Conservation (phyloP, 2,329 filamentous ascomycete genomes). For the Fusarium sp. region DNA sequence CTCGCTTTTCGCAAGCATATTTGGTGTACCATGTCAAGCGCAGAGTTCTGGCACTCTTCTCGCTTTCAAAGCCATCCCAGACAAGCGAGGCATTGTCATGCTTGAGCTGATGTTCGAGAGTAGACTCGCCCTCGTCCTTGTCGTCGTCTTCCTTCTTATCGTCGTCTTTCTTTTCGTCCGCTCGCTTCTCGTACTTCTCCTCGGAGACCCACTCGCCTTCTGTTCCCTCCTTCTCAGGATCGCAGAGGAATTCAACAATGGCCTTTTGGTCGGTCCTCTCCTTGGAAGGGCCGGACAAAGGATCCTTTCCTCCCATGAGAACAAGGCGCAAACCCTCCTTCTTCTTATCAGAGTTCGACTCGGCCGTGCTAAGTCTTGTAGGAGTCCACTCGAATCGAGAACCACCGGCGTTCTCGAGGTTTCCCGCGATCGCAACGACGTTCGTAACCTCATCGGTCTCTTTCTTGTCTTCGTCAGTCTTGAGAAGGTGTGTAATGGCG, state of each 20-base stretch:
- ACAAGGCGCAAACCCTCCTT: conserved; percentile 79
- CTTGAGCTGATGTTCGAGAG: conserved; percentile 63
- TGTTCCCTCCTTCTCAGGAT: conserved; percentile 75
- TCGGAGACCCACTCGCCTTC: conserved; percentile 74
- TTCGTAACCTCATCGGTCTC: conserved; percentile 55
- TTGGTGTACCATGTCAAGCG: conserved; percentile 88
- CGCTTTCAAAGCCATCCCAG: conserved; percentile 77
- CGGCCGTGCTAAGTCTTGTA: conserved; percentile 72
- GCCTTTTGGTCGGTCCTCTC: conserved; percentile 74
- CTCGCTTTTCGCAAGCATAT: conserved; percentile 77
- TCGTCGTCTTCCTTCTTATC: conserved; percentile 49
- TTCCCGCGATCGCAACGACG: conserved; percentile 80
- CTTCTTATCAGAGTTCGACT: conserved; percentile 71
- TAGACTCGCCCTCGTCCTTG: conserved; percentile 54
- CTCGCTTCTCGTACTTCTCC: conserved; percentile 62
- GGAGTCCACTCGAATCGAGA: conserved; percentile 72
- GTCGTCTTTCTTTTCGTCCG: conserved; percentile 43
- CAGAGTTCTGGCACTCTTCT: conserved; percentile 70
- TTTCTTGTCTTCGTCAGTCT: conserved; percentile 53
- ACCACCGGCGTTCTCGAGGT: conserved; percentile 69
- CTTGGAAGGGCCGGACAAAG: conserved; percentile 61
- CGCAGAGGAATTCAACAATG: conserved; percentile 87
- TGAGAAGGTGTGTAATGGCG: conserved; percentile 72
- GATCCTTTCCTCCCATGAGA: conserved; percentile 69
- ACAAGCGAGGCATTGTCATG: conserved; percentile 73